These are phyloP conservation scores for Nicotiana obtusifolia DNA, from an alignment of 257 asterid species.

Conservation along the genomic window DNA sequence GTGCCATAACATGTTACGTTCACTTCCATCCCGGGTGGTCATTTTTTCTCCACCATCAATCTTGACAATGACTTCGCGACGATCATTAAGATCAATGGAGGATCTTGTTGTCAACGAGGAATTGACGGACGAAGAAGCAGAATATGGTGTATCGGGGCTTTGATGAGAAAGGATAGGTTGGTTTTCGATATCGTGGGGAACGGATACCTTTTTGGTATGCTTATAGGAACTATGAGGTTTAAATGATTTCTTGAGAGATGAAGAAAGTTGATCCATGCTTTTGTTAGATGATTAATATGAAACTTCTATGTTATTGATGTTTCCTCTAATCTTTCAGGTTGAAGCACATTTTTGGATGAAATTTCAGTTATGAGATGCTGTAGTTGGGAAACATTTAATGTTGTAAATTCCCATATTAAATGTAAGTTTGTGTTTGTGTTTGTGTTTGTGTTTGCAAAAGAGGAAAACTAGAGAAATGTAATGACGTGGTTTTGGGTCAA, in stretches of 20 bases:
- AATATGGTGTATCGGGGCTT: slow-evolving; percentile 16
- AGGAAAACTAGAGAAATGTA: background rate
- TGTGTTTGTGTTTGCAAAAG: too few relatives aligned
- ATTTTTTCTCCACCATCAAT: slow-evolving; percentile 26
- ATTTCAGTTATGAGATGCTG: background rate
- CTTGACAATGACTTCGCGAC: slow-evolving; percentile 47
- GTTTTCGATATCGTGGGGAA: slow-evolving; percentile 31
- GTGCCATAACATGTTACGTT: slow-evolving; percentile 13
- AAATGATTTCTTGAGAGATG: slow-evolving; percentile 48
- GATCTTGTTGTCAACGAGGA: slow-evolving; percentile 8
- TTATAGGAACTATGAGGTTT: slow-evolving; percentile 32
- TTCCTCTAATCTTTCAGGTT: background rate
- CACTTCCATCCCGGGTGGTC: too few relatives aligned
- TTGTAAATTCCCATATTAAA: background rate
- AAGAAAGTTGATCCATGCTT: slow-evolving; percentile 37
- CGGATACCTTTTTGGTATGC: slow-evolving; percentile 28
- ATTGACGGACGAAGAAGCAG: slow-evolving; percentile 11
- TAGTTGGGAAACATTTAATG: background rate
- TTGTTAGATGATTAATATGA: background rate
- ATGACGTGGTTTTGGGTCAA: background rate
- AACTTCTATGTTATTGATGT: background rate
- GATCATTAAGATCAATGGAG: slow-evolving; percentile 9
- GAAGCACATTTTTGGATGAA: background rate
- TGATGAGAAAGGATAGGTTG: slow-evolving; percentile 43
- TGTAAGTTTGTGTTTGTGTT: background rate